phyloP scores from a whole-genome alignment of 164 flowering plant genomes.

The Platanus orientalis region DNA sequence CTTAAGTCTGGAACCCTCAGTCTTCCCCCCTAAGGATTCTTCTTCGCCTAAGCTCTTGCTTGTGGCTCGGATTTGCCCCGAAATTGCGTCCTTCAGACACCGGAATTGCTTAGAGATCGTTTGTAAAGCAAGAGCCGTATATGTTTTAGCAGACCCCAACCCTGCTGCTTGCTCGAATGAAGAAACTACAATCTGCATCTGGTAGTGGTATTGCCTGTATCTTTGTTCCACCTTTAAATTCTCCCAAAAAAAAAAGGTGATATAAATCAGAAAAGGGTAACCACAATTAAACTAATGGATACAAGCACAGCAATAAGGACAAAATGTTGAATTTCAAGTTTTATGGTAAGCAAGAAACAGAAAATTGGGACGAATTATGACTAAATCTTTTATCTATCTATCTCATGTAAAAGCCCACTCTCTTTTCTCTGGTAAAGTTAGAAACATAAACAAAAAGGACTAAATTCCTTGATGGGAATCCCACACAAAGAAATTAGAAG shows the following conservation, averaged over 20 bases:
- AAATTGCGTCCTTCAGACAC: constrained; percentile 82
- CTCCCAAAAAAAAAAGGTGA: constrained; percentile 1
- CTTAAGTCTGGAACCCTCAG: constrained; percentile 65
- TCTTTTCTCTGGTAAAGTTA: too few relatives aligned
- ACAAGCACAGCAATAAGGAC: too few relatives aligned
- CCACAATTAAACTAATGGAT: too few relatives aligned
- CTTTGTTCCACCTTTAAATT: constrained; percentile 91
- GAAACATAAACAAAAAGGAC: too few relatives aligned
- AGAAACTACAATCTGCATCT: constrained; percentile 83
- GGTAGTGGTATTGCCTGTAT: constrained; percentile 90
- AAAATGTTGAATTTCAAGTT: too few relatives aligned
- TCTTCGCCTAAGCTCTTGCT: constrained; percentile 82
- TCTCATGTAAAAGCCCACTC: too few relatives aligned
- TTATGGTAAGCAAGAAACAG: too few relatives aligned
- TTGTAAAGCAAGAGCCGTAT: constrained; percentile 83
- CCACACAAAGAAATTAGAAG: too few relatives aligned
- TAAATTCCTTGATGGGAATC: too few relatives aligned
- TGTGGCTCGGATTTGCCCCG: constrained; percentile 55
- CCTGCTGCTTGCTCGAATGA: constrained; percentile 90
- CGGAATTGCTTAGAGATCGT: constrained; percentile 92
- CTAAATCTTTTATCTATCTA: too few relatives aligned
- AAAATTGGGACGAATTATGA: too few relatives aligned
- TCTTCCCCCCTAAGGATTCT: constrained; percentile 43
- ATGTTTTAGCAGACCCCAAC: constrained; percentile 74
- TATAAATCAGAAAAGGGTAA: too few relatives aligned